Percentiles rank a stretch among this genome's conserved stretches.
phyloP scores from a whole-genome alignment of 2,329 filamentous ascomycete genomes.

The Fusarium siculi region DNA sequence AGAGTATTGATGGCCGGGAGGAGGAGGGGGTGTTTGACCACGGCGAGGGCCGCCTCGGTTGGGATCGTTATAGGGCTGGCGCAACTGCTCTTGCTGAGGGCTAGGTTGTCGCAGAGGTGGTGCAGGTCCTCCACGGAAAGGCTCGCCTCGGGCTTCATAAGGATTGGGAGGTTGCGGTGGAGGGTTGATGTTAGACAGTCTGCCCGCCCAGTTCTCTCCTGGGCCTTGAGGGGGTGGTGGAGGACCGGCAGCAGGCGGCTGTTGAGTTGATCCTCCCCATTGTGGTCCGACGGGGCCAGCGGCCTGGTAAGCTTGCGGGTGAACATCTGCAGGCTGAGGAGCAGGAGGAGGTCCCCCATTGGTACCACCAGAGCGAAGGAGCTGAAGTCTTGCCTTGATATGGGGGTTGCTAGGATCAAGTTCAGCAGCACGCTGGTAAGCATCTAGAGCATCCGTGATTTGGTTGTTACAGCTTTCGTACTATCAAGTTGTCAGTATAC shows the following conservation, averaged over 20 bases:
- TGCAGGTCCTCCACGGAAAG: slow-evolving; percentile 73
- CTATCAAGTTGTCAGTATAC: slow-evolving; percentile 58
- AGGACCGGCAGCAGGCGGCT: slow-evolving; percentile 62
- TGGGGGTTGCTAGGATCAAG: slow-evolving; percentile 93
- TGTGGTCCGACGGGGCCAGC: slow-evolving; percentile 85
- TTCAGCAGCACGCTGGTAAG: slow-evolving; percentile 93
- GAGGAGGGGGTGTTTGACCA: slow-evolving; percentile 55
- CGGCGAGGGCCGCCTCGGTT: slow-evolving; percentile 54
- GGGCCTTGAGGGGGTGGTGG: slow-evolving; percentile 70
- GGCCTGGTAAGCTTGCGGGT: slow-evolving; percentile 92
- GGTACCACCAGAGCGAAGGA: slow-evolving; percentile 83
- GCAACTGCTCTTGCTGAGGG: slow-evolving; percentile 74
- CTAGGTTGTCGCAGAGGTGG: slow-evolving; percentile 79
- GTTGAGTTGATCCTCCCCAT: slow-evolving; percentile 83
- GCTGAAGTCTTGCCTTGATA: slow-evolving; percentile 92
- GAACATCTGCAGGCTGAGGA: slow-evolving; percentile 94
- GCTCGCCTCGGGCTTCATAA: slow-evolving; percentile 78
- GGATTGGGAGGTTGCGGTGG: slow-evolving; percentile 82
- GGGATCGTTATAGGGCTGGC: slow-evolving; percentile 68
- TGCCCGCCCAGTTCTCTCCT: slow-evolving; percentile 67
- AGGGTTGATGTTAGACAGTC: slow-evolving; percentile 82
- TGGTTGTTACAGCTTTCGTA: slow-evolving; percentile 99
- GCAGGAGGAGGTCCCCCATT: slow-evolving; percentile 78
- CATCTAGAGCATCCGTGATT: slow-evolving; percentile 93
- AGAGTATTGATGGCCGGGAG: slow-evolving; percentile 59